Percentiles rank a stretch among this genome's conserved stretches.
phyloP scores from a whole-genome alignment of 768 basidiomycete species.

The Tricholoma matsutake region DNA sequence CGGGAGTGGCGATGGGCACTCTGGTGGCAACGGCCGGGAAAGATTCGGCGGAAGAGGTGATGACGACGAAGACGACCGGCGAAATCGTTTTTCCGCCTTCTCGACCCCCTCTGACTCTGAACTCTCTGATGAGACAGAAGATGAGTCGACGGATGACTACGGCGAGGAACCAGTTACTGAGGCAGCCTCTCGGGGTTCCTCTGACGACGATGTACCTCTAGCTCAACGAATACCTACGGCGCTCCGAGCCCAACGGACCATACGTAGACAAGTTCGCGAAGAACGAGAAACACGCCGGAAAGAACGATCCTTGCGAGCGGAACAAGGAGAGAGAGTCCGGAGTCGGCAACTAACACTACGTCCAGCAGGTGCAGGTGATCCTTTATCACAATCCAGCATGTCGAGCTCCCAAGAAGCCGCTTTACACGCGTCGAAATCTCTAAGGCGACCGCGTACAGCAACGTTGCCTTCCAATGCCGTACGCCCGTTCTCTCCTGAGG shows the following conservation, averaged over 20 bases:
- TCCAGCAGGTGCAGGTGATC: constrained; percentile 33
- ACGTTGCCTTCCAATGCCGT: constrained; percentile 39
- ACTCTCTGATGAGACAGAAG: constrained; percentile 42
- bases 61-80: constrained; percentile 29
- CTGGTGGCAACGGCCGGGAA: constrained; percentile 19
- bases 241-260: constrained; percentile 75
- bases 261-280: constrained; percentile 67
- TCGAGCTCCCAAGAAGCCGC: constrained; percentile 39
- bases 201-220: constrained; percentile 81
- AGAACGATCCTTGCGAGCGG: constrained; percentile 38
- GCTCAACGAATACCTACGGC: constrained; percentile 83
- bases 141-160: constrained; percentile 39
- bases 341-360: constrained; percentile 32
- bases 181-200: constrained; percentile 12
- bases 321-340: constrained; percentile 17
- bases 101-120: constrained; percentile 33
- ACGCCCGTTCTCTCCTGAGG: constrained; percentile 50
- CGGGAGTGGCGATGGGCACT: constrained; percentile 17
- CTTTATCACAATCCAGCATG: constrained; percentile 9
- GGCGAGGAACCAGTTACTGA: constrained; percentile 21
- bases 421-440: constrained; percentile 29
- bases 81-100: constrained; percentile 26
- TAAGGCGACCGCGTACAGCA: constrained; percentile 39
- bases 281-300: constrained; percentile 59
- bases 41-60: constrained; percentile 39